These are phyloP conservation scores for Pleurotus platypus DNA, from an alignment of 768 basidiomycete species.

Conservation along the genomic window DNA sequence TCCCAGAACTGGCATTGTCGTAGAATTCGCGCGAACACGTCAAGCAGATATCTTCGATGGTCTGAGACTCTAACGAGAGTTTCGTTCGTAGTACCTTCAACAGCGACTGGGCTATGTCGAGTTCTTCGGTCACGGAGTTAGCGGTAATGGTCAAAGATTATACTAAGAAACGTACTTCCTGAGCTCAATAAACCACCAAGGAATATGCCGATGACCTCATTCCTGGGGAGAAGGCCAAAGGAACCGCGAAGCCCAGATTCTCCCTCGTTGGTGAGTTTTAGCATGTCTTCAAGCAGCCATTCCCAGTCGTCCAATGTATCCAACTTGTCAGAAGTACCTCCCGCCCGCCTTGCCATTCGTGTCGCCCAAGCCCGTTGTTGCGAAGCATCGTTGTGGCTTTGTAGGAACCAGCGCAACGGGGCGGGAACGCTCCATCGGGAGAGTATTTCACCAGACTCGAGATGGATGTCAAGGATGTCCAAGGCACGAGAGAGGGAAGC, in stretches of 20 bases:
- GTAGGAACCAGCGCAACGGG: conserved; percentile 87
- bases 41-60: conserved; percentile 77
- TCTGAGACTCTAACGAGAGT: conserved; percentile 42
- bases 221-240: conserved; percentile 68
- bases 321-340: conserved; percentile 49
- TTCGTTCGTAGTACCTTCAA: conserved; percentile 45
- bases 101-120: conserved; percentile 63
- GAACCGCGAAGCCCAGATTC: conserved; percentile 68
- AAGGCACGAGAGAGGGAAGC: conserved; percentile 76
- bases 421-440: conserved; percentile 84
- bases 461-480: conserved; percentile 90
- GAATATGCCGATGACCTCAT: conserved; percentile 80
- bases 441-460: conserved; percentile 91
- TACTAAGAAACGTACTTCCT: conserved; percentile 64
- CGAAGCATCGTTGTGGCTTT: conserved; percentile 56
- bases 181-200: conserved; percentile 82
- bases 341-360: conserved; percentile 73
- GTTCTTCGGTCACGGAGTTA: conserved; percentile 38
- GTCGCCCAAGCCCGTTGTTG: conserved; percentile 87
- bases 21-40: conserved; percentile 86
- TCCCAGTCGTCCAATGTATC: conserved; percentile 77
- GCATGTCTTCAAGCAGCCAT: conserved; percentile 86
- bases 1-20: conserved; percentile 90
- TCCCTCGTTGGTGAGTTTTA: conserved; percentile 65
- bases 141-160: too few relatives aligned